These are phyloP conservation scores for Thuja plicata DNA, from an alignment of 83 land plant species.

Conservation along the genomic window DNA sequence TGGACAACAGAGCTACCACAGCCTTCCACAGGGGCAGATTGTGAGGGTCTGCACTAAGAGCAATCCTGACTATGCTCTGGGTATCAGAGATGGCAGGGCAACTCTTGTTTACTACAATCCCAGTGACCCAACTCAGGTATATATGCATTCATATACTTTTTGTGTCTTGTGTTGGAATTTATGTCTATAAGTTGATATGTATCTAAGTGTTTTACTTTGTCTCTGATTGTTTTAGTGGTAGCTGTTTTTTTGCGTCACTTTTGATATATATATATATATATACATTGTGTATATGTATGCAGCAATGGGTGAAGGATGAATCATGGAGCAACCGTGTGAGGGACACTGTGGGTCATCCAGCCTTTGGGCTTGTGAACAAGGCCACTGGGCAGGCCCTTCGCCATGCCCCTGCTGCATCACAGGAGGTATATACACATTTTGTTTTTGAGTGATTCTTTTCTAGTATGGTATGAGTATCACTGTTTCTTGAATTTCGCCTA, in stretches of 20 bases:
- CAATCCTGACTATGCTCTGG: conserved; percentile 26
- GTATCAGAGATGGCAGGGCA: conserved; percentile 42
- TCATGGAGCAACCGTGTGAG: conserved; percentile 13
- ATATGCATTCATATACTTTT: neutral
- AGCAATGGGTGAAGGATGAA: conserved; percentile 20
- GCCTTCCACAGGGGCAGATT: conserved; percentile 9
- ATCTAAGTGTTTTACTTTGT: too few species aligned
- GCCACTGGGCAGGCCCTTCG: conserved; percentile 23
- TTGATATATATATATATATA: neutral
- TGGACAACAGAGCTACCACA: too few species aligned
- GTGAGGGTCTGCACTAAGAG: conserved; percentile 43
- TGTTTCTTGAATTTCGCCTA: too few species aligned
- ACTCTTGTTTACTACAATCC: conserved; percentile 36
- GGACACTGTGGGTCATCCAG: conserved; percentile 17
- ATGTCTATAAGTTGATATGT: too few species aligned
- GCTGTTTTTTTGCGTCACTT: too few species aligned
- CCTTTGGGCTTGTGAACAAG: conserved; percentile 17
- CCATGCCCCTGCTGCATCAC: conserved; percentile 5
- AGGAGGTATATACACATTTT: conserved; percentile 3
- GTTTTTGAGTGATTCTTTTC: too few species aligned
- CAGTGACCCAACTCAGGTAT: conserved; percentile 29
- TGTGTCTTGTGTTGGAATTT: neutral
- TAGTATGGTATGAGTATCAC: too few species aligned
- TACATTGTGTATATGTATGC: neutral
- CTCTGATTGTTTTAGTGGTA: too few species aligned